phyloP scores from a whole-genome alignment of 192 early-diverging fungal species.

The Powellomyces hirtus region DNA sequence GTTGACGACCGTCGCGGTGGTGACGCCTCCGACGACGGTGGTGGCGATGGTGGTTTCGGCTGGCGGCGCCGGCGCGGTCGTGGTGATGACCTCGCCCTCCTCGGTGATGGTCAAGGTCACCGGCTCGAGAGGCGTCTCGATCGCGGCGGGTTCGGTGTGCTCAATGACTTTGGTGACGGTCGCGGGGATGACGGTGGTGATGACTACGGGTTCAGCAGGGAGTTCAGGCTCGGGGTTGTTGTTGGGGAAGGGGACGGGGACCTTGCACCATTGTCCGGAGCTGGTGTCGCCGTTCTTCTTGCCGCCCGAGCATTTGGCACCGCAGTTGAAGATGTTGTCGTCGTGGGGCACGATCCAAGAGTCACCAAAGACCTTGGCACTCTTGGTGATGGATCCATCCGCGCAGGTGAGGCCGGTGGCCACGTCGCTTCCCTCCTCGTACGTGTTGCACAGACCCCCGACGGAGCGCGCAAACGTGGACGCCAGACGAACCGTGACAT shows the following conservation, averaged over 20 bases:
- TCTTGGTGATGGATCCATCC: slow-evolving; percentile 8
- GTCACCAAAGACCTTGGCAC: slow-evolving; percentile 10
- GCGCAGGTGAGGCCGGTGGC: slow-evolving; percentile 6
- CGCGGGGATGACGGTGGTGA: background rate
- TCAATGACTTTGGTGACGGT: background rate
- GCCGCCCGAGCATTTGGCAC: background rate
- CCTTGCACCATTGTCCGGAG: background rate
- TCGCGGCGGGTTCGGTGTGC: background rate
- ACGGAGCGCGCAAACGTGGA: slow-evolving; percentile 5
- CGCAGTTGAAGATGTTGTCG: slow-evolving; percentile 25
- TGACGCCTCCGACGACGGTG: background rate
- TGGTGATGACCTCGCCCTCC: background rate
- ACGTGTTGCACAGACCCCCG: slow-evolving; percentile 22
- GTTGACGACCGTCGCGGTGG: background rate
- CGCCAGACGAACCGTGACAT: slow-evolving; percentile 18
- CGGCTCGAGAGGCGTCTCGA: background rate
- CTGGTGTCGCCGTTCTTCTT: background rate
- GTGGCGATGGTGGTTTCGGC: background rate
- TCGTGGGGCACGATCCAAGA: slow-evolving; percentile 7
- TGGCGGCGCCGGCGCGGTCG: background rate
- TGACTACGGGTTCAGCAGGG: background rate
- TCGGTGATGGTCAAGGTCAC: background rate
- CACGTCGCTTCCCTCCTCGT: slow-evolving; percentile 12
- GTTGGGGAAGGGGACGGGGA: background rate
- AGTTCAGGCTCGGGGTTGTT: background rate